These are phyloP conservation scores for Pichia membranifaciens DNA, from an alignment of 805 yeast genomes.

Conservation along the genomic window DNA sequence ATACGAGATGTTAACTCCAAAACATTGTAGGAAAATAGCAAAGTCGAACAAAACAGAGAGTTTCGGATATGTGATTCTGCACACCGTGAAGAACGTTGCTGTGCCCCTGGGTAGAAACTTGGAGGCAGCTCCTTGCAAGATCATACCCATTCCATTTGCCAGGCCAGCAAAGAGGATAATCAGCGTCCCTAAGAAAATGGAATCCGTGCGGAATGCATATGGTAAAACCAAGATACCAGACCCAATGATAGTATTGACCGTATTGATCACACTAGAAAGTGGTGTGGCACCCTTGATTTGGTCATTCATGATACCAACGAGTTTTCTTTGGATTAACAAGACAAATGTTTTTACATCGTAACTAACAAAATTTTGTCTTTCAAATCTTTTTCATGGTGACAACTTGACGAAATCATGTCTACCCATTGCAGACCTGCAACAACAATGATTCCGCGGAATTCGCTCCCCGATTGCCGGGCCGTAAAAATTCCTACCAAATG, in stretches of 20 bases:
- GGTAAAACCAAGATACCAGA: slow-evolving; percentile 79
- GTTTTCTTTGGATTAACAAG: too few species aligned
- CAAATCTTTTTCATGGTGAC: too few species aligned
- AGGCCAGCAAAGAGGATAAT: slow-evolving; percentile 57
- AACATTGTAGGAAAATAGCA: slow-evolving; percentile 71
- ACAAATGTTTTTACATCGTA: too few species aligned
- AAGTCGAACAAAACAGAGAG: slow-evolving; percentile 64
- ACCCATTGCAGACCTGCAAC: neutral
- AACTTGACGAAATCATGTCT: too few species aligned
- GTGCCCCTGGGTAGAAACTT: slow-evolving; percentile 50
- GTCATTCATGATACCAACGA: too few species aligned
- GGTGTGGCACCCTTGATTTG: slow-evolving; percentile 43
- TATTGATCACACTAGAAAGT: slow-evolving; percentile 55
- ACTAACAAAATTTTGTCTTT: too few species aligned
- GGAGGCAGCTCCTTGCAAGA: slow-evolving; percentile 55
- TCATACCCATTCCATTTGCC: slow-evolving; percentile 64
- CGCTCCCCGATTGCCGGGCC: too few species aligned
- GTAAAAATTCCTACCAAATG: too few species aligned
- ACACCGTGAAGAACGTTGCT: slow-evolving; percentile 67
- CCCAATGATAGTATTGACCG: slow-evolving; percentile 73
- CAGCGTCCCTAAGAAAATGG: slow-evolving; percentile 49
- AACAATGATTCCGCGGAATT: neutral
- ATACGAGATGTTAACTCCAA: slow-evolving; percentile 70
- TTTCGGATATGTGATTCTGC: slow-evolving; percentile 68
- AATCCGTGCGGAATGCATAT: slow-evolving; percentile 63